Conservation (phyloP, 2,329 filamentous ascomycete genomes). For the Talaromyces sp. region DNA sequence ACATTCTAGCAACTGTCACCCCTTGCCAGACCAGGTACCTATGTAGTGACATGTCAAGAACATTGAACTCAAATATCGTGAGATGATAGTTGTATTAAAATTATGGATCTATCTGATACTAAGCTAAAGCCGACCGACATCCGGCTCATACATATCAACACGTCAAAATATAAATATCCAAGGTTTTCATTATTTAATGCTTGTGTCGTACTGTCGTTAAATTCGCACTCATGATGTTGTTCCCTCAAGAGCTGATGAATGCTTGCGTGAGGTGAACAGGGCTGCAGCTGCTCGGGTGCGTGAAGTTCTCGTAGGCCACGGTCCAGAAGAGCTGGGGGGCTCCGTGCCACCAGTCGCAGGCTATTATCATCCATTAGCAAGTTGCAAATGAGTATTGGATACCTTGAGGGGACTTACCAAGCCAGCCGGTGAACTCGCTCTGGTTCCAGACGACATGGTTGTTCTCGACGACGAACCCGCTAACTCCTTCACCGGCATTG, state of each 20-base stretch:
- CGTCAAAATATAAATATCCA: background rate
- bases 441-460: slow-evolving; percentile 22
- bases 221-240: background rate
- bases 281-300: slow-evolving; percentile 29
- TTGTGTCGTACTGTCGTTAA: background rate
- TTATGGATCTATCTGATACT: background rate
- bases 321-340: slow-evolving; percentile 37
- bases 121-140: background rate
- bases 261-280: slow-evolving; percentile 25
- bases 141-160: background rate
- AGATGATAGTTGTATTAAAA: background rate
- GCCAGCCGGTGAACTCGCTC: slow-evolving; percentile 34
- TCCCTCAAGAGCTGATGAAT: slow-evolving; percentile 13
- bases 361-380: slow-evolving; percentile 15
- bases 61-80: background rate
- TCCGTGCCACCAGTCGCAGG: slow-evolving; percentile 37
- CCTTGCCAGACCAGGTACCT: background rate
- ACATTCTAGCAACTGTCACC: background rate
- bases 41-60: background rate
- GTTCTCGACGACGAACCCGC: slow-evolving; percentile 26
- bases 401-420: slow-evolving; percentile 13
- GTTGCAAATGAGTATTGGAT: background rate
- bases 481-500: slow-evolving; percentile 26
- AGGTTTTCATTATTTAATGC: background rate
- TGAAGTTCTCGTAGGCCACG: slow-evolving; percentile 14